Conservation (phyloP, 176 grass and related monocot genomes). For the Lolium multiflorum region DNA sequence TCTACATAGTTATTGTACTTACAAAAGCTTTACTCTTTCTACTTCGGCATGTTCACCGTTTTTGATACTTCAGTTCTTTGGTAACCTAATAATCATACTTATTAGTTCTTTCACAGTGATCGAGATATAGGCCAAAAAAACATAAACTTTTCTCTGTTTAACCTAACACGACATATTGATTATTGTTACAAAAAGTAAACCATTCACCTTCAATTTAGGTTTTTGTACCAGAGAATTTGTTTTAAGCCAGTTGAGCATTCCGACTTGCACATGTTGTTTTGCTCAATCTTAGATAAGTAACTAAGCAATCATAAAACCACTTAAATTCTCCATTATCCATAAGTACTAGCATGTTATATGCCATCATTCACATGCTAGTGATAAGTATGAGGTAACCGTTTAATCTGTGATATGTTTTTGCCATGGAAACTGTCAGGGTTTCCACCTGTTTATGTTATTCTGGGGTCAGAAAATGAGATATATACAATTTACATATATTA, state of each 20-base stretch:
- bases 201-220: background rate
- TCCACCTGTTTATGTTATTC: background rate
- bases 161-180: slow-evolving; percentile 11
- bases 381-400: background rate
- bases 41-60: background rate
- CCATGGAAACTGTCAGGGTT: background rate
- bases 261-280: background rate
- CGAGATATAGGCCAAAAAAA: slow-evolving; percentile 1
- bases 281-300: slow-evolving; percentile 17
- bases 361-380: background rate
- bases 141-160: background rate
- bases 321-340: background rate
- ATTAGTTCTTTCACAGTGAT: slow-evolving; percentile 30
- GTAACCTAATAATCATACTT: slow-evolving; percentile 11
- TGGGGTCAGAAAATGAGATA: slow-evolving; percentile 8
- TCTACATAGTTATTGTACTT: background rate
- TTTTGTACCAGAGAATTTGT: background rate
- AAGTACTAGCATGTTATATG: background rate
- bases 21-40: background rate
- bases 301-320: background rate
- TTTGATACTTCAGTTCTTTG: slow-evolving; percentile 22
- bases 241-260: background rate
- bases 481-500: background rate
- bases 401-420: slow-evolving; percentile 6
- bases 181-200: background rate